Conservation (phyloP, 805 yeast genomes). For the Yamadazyma sp. region DNA sequence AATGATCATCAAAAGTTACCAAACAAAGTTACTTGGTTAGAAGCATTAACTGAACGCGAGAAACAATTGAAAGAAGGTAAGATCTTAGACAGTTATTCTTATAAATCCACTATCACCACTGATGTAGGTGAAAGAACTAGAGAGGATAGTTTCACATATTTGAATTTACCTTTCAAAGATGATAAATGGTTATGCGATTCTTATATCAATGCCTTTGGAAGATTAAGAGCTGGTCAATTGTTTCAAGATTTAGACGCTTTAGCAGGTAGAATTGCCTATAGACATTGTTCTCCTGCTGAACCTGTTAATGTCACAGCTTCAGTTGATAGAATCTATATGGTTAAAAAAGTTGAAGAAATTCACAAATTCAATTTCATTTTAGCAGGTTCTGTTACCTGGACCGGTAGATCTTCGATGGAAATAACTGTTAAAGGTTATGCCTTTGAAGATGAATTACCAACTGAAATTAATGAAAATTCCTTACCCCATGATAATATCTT, state of each 20-base stretch:
- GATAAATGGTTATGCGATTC: conserved; percentile 81
- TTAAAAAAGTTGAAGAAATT: conserved; percentile 78
- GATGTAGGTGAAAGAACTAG: conserved; percentile 71
- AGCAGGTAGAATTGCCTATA: conserved; percentile 90
- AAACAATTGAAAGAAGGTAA: conserved; percentile 72
- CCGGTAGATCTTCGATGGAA: conserved; percentile 95
- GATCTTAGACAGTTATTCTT: conserved; percentile 64
- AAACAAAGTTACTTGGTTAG: conserved; percentile 76
- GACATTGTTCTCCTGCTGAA: conserved; percentile 92
- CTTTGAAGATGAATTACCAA: conserved; percentile 54
- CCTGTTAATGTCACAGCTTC: conserved; percentile 96
- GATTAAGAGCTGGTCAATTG: conserved; percentile 86
- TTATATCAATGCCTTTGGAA: conserved; percentile 87
- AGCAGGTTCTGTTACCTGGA: conserved; percentile 92
- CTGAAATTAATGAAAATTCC: conserved; percentile 50
- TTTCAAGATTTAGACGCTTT: conserved; percentile 93
- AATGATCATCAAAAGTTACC: conserved; percentile 46
- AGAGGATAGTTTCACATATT: conserved; percentile 69
- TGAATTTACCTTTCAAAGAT: conserved; percentile 77
- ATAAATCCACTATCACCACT: conserved; percentile 69
- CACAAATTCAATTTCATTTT: conserved; percentile 70
- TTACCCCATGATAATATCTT: conserved; percentile 69
- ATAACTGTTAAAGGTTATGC: conserved; percentile 87
- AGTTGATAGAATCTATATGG: conserved; percentile 86
- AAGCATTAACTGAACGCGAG: conserved; percentile 72